Base-by-base conservation (phyloP, 805 yeast genomes). In the Teunomyces pallodes region DNA sequence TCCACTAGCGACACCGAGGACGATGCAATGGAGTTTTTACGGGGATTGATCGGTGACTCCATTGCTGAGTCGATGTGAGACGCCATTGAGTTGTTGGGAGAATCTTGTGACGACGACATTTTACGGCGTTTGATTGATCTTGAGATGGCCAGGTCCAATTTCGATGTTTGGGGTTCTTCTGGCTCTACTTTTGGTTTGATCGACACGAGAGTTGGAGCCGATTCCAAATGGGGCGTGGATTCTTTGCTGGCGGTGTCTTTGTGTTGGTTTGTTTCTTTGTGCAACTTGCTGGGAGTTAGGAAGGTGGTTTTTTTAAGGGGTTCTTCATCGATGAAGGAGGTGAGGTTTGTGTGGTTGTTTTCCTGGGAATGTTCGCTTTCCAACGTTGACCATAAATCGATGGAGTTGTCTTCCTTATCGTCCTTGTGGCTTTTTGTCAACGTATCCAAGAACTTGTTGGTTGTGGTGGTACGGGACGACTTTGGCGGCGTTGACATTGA, bases 1-100 rank as follows among this genome's bases (percentile, higher is more conserved):
- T 51, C 51, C 9, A 27, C 38, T n/a, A 32, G 33, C 24, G 45
- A 42, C 14, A 40, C 35, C 24, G 39, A 20, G n/a, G 35, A 38
- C 8, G 36, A 12, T 26, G 49, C 46, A 13, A 41, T 30, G 16
- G 42, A 32, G 7, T 26, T 36, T 20, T 46, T 48, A 24, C 55
- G 47, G 32, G 43, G 32, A 9, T 50, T 36, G 9, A 52, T 32
- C 1, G 73, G 72, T 9, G 71, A 64, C 5, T 54, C 65, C 31
- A 68, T 54, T 3, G 57, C 54, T 16, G 63, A 56, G 42, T 65
- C 70, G 29, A 69, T 65, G 51, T 64, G 66, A 4, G 70, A 60
- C 13, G 76, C 77, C 27, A 70, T 58, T 4, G 65, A 58, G 47
- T 62, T 59, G 49, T 65, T 67, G 1, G 76, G 76, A 5, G 76